Base-by-base conservation (phyloP, 1,284 basidiomycete genomes). In the Rhodotorula sp. region DNA sequence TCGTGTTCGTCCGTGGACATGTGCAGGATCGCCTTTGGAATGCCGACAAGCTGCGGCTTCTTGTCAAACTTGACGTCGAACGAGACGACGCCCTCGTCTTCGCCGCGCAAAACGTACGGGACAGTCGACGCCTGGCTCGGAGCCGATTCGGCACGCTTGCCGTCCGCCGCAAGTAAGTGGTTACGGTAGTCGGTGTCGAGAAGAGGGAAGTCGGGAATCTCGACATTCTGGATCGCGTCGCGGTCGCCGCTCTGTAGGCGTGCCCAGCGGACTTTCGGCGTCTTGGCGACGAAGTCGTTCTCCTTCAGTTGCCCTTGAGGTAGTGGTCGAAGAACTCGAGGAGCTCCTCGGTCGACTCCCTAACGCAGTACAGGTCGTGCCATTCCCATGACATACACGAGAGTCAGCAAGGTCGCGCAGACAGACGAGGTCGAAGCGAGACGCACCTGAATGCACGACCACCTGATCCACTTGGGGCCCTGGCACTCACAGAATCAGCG, bases 241-340 rank as follows among this genome's bases (percentile, higher is more conserved):
- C 69, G 69, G 57, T 73, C 72, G 26, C 72, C 72, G 31, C 68
- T 65, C 8, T 68, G 72, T 24, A 73, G 57, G n/a, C 69, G 65
- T 4, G 72, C 48, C 72, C 72, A 67, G 37, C 65, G 65, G 31
- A 70, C 59, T 47, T 69, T 75, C 24, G 73, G 73, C 11, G 70
- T 73, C 44, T 69, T 64, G 30, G 71, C 65, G 59, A 64, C 76
- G 64, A 76, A 77, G 52, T 66, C 71, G 58, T 77, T 77, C 53
- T 72, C 51, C 65, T 71, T n/a, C n/a, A n/a, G n/a, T n/a, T 67
- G 64, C 71, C 75, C 62, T 70, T 69, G 59, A 75, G 68, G 69
- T 75, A 77, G 53, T 62, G 61, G 70, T 77, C 76, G 46, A 73
- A 77, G 70, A 75, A 77, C 20, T 62, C 60, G 64, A 62, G 69